phyloP scores from a whole-genome alignment of 2,329 filamentous ascomycete genomes.

The Helotiales sp. region DNA sequence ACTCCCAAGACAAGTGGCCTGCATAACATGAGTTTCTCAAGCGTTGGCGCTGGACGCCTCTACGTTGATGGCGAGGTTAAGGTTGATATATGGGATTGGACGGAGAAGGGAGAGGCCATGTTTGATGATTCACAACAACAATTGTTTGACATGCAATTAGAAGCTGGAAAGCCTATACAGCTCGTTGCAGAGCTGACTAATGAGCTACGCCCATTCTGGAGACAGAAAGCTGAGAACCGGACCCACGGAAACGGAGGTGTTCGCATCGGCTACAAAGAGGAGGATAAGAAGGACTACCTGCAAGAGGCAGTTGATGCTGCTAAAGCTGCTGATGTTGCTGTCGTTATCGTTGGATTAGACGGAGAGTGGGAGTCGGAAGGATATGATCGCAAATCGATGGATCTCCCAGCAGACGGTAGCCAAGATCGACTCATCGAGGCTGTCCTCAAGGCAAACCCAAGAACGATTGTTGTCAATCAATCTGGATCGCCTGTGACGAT shows the following conservation, averaged over 20 bases:
- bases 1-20: constrained; percentile 63
- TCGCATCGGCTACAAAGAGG: constrained; percentile 72
- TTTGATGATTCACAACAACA: constrained; percentile 71
- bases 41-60: constrained; percentile 66
- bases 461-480: constrained; percentile 71
- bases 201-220: constrained; percentile 64
- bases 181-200: constrained; percentile 69
- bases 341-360: constrained; percentile 72
- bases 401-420: constrained; percentile 59
- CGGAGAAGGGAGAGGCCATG: constrained; percentile 72
- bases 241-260: constrained; percentile 73
- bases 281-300: constrained; percentile 64
- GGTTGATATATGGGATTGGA: constrained; percentile 73
- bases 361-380: constrained; percentile 79
- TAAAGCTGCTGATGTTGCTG: constrained; percentile 66
- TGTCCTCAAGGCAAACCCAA: constrained; percentile 65
- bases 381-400: constrained; percentile 68
- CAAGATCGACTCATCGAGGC: constrained; percentile 68
- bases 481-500: constrained; percentile 72
- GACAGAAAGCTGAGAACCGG: constrained; percentile 60
- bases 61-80: constrained; percentile 63
- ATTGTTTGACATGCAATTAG: constrained; percentile 63
- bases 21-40: constrained; percentile 71
- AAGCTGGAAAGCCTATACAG: constrained; percentile 63
- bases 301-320: constrained; percentile 68